phyloP scores from a whole-genome alignment of 129 eudicot genomes.

The Tanacetum coccineum region DNA sequence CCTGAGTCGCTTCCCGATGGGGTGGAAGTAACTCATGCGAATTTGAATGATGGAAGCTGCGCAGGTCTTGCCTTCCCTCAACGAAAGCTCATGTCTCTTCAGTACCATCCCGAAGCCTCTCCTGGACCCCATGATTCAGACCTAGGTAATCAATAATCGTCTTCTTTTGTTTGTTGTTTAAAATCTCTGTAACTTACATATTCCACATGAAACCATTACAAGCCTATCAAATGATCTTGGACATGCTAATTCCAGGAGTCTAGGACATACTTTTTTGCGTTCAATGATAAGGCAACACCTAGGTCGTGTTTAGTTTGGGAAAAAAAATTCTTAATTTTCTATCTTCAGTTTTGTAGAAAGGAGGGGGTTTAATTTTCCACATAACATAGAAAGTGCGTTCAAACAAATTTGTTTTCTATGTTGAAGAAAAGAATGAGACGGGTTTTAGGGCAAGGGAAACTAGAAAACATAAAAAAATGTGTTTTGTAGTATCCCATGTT shows the following conservation, averaged over 20 bases:
- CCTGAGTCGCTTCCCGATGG: constrained; percentile 90
- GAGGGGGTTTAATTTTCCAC: no score
- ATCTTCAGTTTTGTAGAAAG: background rate
- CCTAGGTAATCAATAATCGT: constrained; percentile 39
- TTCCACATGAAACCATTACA: background rate
- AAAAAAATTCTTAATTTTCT: background rate
- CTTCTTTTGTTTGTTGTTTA: background rate
- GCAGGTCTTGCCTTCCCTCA: constrained; percentile 91
- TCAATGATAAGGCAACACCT: no score
- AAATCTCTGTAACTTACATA: background rate
- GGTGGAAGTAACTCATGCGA: constrained; percentile 91
- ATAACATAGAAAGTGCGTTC: no score
- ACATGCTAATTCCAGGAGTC: background rate
- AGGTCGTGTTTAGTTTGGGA: no score
- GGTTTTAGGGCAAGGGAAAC: no score
- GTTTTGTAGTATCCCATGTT: no score
- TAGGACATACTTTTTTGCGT: background rate
- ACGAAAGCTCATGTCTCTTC: constrained; percentile 88
- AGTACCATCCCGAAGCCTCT: constrained; percentile 99
- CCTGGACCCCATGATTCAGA: constrained; percentile 99
- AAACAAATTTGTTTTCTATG: no score
- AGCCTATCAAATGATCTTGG: background rate
- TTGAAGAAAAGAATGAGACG: no score
- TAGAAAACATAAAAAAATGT: no score
- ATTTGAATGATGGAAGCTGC: constrained; percentile 96